Conservation (phyloP, 306 rosid species). For the Acacia acuminata region DNA sequence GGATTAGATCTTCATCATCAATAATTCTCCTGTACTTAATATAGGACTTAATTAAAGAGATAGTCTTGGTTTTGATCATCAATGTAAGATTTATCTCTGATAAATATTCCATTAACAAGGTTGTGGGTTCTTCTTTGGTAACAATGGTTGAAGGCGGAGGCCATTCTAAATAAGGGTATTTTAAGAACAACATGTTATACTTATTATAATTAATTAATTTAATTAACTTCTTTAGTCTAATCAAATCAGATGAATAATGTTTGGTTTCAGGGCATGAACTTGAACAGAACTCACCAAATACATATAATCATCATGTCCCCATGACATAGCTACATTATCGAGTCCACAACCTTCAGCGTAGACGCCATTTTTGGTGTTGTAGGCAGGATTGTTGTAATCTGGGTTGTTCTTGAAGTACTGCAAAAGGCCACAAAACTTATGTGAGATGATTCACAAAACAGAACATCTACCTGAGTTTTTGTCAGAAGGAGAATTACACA, state of each 20-base stretch:
- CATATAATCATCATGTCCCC: slow-evolving; percentile 83
- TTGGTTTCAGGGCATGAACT: background rate
- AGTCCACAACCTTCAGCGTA: slow-evolving; percentile 61
- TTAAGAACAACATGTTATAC: no score
- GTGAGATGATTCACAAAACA: background rate
- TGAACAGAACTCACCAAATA: slow-evolving; percentile 45
- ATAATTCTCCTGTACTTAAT: background rate
- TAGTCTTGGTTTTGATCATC: no score
- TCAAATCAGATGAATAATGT: no score
- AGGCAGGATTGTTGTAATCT: slow-evolving; percentile 42
- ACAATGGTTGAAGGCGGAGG: no score
- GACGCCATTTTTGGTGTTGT: slow-evolving; percentile 44
- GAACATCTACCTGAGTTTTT: background rate
- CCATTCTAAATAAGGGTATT: no score
- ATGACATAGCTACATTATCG: slow-evolving; percentile 53
- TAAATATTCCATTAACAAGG: no score
- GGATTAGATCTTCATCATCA: background rate
- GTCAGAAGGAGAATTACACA: background rate
- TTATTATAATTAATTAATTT: no score
- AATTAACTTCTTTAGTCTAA: no score
- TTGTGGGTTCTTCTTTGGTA: no score
- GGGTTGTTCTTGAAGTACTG: slow-evolving; percentile 64
- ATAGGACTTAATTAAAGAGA: no score
- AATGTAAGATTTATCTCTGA: no score
- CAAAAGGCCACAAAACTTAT: background rate